A percentile compares a stretch with the other conserved stretches of the same genome.
Evolutionary conservation across 805 yeast species (phyloP).

Genomic region (Hanseniaspora singularis): DNA sequence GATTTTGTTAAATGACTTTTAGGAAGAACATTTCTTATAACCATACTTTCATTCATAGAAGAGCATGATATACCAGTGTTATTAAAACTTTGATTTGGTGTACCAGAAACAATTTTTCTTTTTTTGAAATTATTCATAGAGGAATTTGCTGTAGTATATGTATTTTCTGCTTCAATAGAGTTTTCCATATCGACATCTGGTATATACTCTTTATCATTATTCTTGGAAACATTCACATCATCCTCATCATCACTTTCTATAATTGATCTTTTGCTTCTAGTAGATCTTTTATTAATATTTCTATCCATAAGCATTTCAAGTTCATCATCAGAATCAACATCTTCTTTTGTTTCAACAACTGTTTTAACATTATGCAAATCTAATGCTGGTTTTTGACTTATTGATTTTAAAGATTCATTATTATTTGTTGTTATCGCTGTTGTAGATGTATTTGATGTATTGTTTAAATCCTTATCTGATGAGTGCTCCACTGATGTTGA

Average conservation of each 20-base stretch:
- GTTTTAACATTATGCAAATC: no score
- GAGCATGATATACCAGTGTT: neutral
- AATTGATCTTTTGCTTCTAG: neutral
- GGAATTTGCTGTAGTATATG: neutral
- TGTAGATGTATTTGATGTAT: neutral
- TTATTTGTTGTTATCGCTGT: constrained; percentile 17
- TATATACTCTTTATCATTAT: neutral
- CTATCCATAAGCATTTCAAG: no score
- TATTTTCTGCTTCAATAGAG: neutral
- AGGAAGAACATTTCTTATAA: neutral
- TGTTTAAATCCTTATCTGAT: neutral
- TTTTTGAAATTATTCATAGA: neutral
- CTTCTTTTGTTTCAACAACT: constrained; percentile 22
- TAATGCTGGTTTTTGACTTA: no score
- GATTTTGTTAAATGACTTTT: neutral
- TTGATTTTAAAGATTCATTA: no score
- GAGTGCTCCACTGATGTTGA: constrained; percentile 21
- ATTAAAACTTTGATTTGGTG: neutral
- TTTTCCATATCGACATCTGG: neutral
- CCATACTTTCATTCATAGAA: neutral
- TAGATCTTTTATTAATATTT: no score
- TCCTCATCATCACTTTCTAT: constrained; percentile 13
- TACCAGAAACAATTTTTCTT: neutral
- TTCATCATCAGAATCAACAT: neutral
- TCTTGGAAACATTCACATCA: constrained; percentile 9